Conservation (phyloP, 129 eudicot genomes). For the Flaveria bidentis region DNA sequence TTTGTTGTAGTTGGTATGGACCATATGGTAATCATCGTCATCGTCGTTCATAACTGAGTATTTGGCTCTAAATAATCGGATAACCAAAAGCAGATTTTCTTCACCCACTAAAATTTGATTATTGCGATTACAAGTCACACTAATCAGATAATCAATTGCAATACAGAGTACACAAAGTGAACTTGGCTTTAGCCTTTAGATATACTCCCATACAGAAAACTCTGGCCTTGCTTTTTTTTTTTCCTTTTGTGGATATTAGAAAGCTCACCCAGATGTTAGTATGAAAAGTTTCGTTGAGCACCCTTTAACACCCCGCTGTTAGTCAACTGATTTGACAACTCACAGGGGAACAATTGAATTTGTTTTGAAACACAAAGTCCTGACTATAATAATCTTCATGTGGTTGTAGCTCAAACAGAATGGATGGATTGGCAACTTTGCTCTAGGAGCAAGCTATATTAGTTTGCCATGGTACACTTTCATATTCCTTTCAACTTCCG, state of each 20-base stretch:
- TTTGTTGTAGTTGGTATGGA: background rate
- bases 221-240: background rate
- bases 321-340: background rate
- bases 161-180: background rate
- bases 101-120: background rate
- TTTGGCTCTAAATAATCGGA: background rate
- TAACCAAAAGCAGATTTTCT: background rate
- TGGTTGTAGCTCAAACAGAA: slow-evolving; percentile 89
- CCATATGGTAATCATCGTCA: background rate
- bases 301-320: background rate
- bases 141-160: background rate
- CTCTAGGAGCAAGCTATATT: slow-evolving; percentile 93
- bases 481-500: slow-evolving; percentile 6
- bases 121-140: background rate
- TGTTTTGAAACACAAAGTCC: background rate
- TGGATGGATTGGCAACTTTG: slow-evolving; percentile 99
- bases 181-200: background rate
- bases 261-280: background rate
- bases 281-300: background rate
- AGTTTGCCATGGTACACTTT: slow-evolving; percentile 83
- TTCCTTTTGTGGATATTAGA: background rate
- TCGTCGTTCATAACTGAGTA: background rate
- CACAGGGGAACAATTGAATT: background rate
- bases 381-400: slow-evolving; percentile 5
- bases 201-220: background rate